A percentile compares a stretch with the other conserved stretches of the same genome.
These are phyloP conservation scores for Prunus yedoensis DNA, from an alignment of 331 rosid genomes.

Conservation along the genomic window DNA sequence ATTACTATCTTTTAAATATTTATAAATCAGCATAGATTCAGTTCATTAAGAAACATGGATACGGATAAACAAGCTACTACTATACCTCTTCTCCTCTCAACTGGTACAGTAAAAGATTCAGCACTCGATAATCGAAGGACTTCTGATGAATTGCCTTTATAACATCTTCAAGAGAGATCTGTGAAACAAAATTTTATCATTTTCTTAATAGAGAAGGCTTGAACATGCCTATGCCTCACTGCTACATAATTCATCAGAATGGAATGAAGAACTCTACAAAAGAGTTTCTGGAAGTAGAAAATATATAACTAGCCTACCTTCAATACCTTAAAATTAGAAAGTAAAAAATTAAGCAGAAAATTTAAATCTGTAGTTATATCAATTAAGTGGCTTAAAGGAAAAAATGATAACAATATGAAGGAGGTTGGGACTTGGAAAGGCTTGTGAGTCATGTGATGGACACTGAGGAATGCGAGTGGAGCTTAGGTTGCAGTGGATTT, in stretches of 20 bases:
- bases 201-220: constrained; percentile 14
- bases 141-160: constrained; percentile 73
- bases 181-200: constrained; percentile 30
- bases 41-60: not conserved
- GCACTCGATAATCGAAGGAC: constrained; percentile 89
- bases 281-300: not conserved
- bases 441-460: not conserved
- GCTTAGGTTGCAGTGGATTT: not conserved
- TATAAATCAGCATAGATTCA: not conserved
- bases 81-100: constrained; percentile 73
- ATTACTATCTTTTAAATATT: not conserved
- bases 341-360: not conserved
- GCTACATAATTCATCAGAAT: not conserved
- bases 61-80: not conserved
- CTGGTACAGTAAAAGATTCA: constrained; percentile 89
- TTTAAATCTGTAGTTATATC: not conserved
- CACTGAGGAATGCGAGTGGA: not conserved
- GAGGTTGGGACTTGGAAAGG: constrained; percentile 2
- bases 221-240: constrained; percentile 12
- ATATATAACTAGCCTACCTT: not conserved
- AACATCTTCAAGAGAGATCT: constrained; percentile 81
- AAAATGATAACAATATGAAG: not conserved
- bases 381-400: not conserved
- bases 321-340: not conserved
- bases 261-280: not conserved